These are phyloP conservation scores for Daldinia childiae DNA, from an alignment of 495 filamentous ascomycete species.

Conservation along the genomic window DNA sequence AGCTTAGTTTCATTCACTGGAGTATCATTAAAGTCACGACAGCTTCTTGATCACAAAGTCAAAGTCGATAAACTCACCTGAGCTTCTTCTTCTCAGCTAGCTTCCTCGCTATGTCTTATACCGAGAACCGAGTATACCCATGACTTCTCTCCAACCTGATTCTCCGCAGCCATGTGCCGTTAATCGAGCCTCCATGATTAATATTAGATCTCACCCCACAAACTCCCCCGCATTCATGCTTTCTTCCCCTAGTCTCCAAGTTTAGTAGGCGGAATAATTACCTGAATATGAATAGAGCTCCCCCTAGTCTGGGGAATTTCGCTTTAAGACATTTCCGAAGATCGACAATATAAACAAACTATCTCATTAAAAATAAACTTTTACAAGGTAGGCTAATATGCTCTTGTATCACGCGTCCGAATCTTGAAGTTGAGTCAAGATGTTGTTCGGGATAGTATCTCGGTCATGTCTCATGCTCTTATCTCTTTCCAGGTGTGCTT, in stretches of 20 bases:
- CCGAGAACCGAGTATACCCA: conserved; percentile 38
- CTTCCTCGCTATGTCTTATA: conserved; percentile 29
- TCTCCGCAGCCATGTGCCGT: conserved; percentile 41
- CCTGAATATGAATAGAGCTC: conserved; percentile 20
- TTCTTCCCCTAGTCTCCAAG: conserved; percentile 13
- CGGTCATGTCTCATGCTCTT: conserved; percentile 27
- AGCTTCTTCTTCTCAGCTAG: neutral
- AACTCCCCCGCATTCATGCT: conserved; percentile 39
- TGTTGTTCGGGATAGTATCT: conserved; percentile 24
- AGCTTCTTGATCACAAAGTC: neutral
- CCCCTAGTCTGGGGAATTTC: conserved; percentile 22
- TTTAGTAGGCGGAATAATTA: conserved; percentile 41
- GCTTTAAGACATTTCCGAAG: conserved; percentile 38
- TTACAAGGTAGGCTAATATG: conserved; percentile 39
- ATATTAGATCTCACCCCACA: conserved; percentile 36
- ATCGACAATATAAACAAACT: conserved; percentile 42
- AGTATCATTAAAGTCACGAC: conserved; percentile 6
- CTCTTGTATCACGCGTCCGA: conserved; percentile 29
- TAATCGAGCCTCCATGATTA: conserved; percentile 24
- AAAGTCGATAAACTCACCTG: neutral
- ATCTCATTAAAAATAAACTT: conserved; percentile 27
- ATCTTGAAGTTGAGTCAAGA: conserved; percentile 34
- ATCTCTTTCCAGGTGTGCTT: conserved; percentile 24
- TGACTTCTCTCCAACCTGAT: conserved; percentile 26
- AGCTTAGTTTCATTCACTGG: neutral